Evolutionary conservation across 148 eudicot species (phyloP).

Genomic region (Dianthus caryophyllus): DNA sequence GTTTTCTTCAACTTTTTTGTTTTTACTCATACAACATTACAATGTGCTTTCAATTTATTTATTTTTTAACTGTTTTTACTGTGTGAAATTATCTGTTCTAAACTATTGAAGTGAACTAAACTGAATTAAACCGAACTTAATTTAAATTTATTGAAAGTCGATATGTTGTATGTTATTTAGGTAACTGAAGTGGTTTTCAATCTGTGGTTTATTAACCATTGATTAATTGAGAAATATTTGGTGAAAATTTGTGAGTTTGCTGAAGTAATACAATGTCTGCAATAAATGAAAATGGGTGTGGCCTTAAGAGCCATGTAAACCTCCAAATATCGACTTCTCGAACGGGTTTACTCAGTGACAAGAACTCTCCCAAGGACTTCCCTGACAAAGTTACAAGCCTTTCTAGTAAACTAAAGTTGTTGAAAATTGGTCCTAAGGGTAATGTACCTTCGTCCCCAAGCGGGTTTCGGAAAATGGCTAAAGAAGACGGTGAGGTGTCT

Average conservation of each 20-base stretch:
- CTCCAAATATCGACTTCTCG: conserved; percentile 54
- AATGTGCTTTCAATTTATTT: no score
- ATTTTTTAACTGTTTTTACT: no score
- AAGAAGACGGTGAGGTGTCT: conserved; percentile 39
- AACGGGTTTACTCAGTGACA: conserved; percentile 45
- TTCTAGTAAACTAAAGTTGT: conserved; percentile 42
- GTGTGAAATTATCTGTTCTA: no score
- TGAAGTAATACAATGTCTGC: conserved; percentile 26
- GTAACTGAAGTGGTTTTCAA: conserved; percentile 1
- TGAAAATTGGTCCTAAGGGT: conserved; percentile 36
- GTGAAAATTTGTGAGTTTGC: neutral
- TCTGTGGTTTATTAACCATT: neutral
- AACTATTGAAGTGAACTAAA: no score
- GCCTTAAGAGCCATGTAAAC: conserved; percentile 31
- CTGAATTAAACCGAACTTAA: no score
- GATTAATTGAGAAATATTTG: neutral
- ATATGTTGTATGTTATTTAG: no score
- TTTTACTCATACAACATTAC: no score
- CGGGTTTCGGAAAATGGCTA: conserved; percentile 42
- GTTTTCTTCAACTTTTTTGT: no score
- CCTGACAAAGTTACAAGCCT: conserved; percentile 18
- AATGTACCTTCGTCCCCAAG: conserved; percentile 40
- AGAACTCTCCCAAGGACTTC: conserved; percentile 20
- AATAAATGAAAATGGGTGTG: conserved; percentile 25
- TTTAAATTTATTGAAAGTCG: no score